These are phyloP conservation scores for Strigomonas galati DNA, from an alignment of 208 protist genomes.

Conservation along the genomic window DNA sequence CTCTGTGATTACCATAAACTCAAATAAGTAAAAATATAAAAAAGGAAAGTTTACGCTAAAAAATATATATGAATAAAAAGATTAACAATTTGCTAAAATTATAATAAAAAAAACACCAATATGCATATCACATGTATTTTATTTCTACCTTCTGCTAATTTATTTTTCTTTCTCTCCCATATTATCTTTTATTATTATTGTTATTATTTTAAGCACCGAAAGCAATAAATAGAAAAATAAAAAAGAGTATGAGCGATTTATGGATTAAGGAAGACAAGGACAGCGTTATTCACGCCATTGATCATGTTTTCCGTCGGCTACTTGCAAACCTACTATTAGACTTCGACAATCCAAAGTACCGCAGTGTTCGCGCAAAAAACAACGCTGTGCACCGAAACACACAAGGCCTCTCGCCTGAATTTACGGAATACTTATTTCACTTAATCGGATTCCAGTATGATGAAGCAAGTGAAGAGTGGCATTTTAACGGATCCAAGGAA, in stretches of 20 bases:
- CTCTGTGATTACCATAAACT: too few species aligned
- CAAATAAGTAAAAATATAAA: too few species aligned
- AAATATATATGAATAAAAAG: too few species aligned
- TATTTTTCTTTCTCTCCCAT: too few species aligned
- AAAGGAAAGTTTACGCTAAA: too few species aligned
- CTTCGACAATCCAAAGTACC: conserved; percentile 56
- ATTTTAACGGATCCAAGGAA: conserved; percentile 44
- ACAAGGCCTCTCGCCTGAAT: conserved; percentile 20
- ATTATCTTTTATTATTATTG: too few species aligned
- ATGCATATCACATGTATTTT: too few species aligned
- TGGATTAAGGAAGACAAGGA: background rate
- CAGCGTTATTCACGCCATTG: conserved; percentile 18
- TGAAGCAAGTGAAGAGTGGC: conserved; percentile 25
- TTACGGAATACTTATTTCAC: conserved; percentile 45
- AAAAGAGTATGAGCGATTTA: background rate
- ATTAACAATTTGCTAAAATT: too few species aligned
- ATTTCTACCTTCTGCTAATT: too few species aligned
- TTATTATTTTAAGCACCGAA: background rate
- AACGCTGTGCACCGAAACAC: conserved; percentile 29
- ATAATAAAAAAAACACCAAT: too few species aligned
- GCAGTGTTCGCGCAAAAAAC: conserved; percentile 49
- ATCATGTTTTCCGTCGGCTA: conserved; percentile 49
- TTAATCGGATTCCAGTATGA: conserved; percentile 42
- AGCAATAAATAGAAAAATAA: background rate
- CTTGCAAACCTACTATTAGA: conserved; percentile 73